A percentile compares a stretch with the other conserved stretches of the same genome.
These are phyloP conservation scores for Corynascus novoguineensis DNA, from an alignment of 495 filamentous ascomycete species.

Conservation along the genomic window DNA sequence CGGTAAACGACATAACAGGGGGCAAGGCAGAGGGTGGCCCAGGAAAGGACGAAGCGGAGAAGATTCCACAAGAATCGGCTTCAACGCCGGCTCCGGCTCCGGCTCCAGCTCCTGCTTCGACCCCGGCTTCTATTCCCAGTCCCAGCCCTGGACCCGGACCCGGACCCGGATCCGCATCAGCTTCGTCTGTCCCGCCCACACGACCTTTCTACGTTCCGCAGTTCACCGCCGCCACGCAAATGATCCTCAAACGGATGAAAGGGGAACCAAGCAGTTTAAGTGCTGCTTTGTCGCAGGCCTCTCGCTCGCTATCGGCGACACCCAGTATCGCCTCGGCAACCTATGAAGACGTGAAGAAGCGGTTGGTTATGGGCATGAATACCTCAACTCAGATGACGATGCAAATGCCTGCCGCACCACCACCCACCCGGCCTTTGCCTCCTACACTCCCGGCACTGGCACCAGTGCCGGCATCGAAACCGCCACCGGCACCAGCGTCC, in stretches of 20 bases:
- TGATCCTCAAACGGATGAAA: conserved; percentile 53
- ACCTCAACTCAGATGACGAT: conserved; percentile 46
- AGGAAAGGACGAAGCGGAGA: neutral
- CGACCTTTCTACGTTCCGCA: conserved; percentile 44
- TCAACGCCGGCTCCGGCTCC: neutral
- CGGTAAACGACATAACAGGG: too few species aligned
- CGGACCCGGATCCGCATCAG: conserved; percentile 6
- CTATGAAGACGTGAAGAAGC: conserved; percentile 45
- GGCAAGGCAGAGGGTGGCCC: too few species aligned
- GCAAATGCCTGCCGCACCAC: conserved; percentile 24
- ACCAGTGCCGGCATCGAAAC: too few species aligned
- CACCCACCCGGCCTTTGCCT: neutral
- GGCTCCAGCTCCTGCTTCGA: neutral
- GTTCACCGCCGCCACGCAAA: conserved; percentile 50
- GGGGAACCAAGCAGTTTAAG: conserved; percentile 35
- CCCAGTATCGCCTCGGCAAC: conserved; percentile 32
- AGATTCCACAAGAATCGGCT: neutral
- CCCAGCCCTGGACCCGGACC: neutral
- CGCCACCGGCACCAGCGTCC: neutral
- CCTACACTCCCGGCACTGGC: neutral
- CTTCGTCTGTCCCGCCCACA: conserved; percentile 19
- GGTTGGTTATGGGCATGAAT: conserved; percentile 46
- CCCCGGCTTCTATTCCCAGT: neutral
- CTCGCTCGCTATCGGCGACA: conserved; percentile 20
- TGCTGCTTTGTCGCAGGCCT: conserved; percentile 33